A percentile compares a stretch with the other conserved stretches of the same genome.
Evolutionary conservation across 768 basidiomycete species (phyloP).

Genomic region (Hypholoma fasciculare): DNA sequence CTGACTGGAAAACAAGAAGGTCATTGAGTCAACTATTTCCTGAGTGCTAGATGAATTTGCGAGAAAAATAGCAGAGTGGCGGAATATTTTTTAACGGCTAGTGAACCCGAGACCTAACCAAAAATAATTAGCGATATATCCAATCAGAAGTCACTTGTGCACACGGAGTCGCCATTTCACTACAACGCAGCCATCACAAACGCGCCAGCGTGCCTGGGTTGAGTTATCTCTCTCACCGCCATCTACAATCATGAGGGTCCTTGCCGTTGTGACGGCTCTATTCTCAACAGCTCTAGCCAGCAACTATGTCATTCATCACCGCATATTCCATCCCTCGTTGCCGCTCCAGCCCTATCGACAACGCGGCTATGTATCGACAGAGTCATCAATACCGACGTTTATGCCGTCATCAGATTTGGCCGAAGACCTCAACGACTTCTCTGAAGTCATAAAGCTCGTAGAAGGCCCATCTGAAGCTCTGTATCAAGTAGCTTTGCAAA

Average conservation of each 20-base stretch:
- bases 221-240: not conserved
- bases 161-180: not conserved
- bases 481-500: slow-evolving; percentile 74
- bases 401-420: slow-evolving; percentile 39
- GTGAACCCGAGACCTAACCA: too few relatives aligned
- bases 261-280: slow-evolving; percentile 12
- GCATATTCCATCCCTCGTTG: slow-evolving; percentile 49
- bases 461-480: slow-evolving; percentile 42
- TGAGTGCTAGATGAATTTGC: too few relatives aligned
- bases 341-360: slow-evolving; percentile 37
- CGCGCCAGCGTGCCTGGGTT: not conserved
- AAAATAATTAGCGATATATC: too few relatives aligned
- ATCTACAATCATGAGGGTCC: slow-evolving; percentile 16
- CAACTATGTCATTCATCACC: slow-evolving; percentile 43
- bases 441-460: slow-evolving; percentile 33
- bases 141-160: too few relatives aligned
- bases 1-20: too few relatives aligned
- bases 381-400: slow-evolving; percentile 33
- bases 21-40: too few relatives aligned
- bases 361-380: slow-evolving; percentile 41
- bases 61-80: too few relatives aligned
- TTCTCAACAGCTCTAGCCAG: slow-evolving; percentile 22
- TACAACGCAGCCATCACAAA: not conserved
- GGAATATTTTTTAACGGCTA: too few relatives aligned
- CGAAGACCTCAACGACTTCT: slow-evolving; percentile 48